Evolutionary conservation across 345 rosid species (phyloP), one percentile per base, ranked within the genome.

Genomic region (Citrus hindsii): DNA sequence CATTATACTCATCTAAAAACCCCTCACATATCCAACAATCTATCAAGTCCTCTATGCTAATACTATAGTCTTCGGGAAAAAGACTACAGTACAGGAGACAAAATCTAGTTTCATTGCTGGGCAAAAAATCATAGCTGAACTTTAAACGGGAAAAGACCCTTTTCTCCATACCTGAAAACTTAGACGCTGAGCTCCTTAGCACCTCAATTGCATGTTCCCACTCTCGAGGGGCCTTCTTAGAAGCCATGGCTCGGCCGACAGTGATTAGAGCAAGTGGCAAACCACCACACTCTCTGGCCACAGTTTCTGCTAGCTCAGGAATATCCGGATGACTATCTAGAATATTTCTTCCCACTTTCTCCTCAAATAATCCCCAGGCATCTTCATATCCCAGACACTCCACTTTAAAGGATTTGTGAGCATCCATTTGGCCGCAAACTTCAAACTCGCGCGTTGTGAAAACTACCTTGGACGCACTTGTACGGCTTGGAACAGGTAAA

Each of bases 11-110:
- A 60, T 48, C 79, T 10, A 84, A 25, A 62, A 87, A 46, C 14
- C 84, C 84, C 76, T 88, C 86, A 4, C 37, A 65, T 1, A 72
- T 25, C 88, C 85, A 82, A 14, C 35, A 76, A 28, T 77, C 76
- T 71, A 78, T 75, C 33, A 80, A 61, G 19, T 62, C 6, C 1
- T 2, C 51, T 42, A 42, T 42, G 51, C 51, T 42, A 42, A 42
- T 42, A 12, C 16, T 3, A 0, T 42, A 12, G 58, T 82, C 81
- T 37, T 79, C 85, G 0, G 85, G 85, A 27, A 74, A 82, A 30
- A 85, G 16, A 1, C 76, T 37, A 69, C 72, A 69, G 28, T 69
- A 42, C 16, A 69, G 16, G 3, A 69, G 30, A 69, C 72, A 69
- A 4, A 55, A 69, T 13, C 53, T 69, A 25, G 48, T 40, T 9